These are phyloP conservation scores for Cordyceps tenuipes DNA, from an alignment of 2,329 filamentous ascomycete species.

Conservation along the genomic window DNA sequence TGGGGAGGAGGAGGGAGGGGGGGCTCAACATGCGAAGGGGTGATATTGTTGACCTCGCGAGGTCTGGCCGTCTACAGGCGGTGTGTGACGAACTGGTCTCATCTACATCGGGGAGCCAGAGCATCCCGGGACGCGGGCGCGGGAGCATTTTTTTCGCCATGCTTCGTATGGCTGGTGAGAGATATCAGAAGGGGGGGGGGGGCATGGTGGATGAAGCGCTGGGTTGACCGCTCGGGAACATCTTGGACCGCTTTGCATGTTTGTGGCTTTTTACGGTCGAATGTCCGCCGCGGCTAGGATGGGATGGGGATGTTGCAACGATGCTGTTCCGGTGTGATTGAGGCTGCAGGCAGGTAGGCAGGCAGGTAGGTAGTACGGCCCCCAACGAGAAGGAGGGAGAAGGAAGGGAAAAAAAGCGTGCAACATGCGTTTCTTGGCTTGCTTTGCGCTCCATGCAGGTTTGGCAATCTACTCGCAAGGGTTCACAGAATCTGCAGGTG, in stretches of 20 bases:
- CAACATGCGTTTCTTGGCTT: neutral
- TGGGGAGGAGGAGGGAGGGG: no score
- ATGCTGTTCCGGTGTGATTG: constrained; percentile 5
- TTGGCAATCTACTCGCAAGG: neutral
- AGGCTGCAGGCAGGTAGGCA: neutral
- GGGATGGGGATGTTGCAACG: constrained; percentile 5
- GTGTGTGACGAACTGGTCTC: neutral
- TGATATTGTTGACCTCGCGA: no score
- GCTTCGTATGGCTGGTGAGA: no score
- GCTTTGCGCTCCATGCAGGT: neutral
- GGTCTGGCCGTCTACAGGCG: neutral
- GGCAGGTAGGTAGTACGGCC: neutral
- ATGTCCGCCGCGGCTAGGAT: neutral
- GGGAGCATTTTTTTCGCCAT: neutral
- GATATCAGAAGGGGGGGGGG: neutral
- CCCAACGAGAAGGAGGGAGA: neutral
- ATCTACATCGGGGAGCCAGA: neutral
- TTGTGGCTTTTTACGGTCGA: neutral
- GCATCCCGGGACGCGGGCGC: no score
- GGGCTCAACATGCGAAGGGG: no score
- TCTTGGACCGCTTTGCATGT: neutral
- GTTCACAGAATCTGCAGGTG: no score
- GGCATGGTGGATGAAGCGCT: neutral
- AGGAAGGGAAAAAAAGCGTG: neutral
- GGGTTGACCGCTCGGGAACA: neutral